Percentiles rank a stretch among this genome's conserved stretches.
These are phyloP conservation scores for Erysimum pusillum DNA, from an alignment of 441 rosid genomes.

Conservation along the genomic window DNA sequence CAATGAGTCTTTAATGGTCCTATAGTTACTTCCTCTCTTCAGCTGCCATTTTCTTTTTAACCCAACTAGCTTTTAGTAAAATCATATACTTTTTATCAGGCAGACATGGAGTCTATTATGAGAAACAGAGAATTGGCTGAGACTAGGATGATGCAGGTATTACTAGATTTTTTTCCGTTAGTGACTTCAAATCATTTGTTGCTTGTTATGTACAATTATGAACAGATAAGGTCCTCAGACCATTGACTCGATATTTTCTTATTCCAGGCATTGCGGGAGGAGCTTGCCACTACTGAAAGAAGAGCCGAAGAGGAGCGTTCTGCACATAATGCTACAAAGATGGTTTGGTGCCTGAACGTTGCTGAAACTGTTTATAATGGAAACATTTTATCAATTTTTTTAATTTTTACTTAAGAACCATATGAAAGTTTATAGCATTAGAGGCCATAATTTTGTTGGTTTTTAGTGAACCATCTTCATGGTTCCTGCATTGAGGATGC, in stretches of 20 bases:
- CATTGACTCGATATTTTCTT: constrained; percentile 41
- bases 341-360: constrained; percentile 59
- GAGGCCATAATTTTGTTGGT: too few relatives aligned
- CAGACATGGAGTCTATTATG: constrained; percentile 94
- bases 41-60: constrained; percentile 10
- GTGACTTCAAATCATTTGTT: neutral
- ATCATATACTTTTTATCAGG: constrained; percentile 59
- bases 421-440: too few relatives aligned
- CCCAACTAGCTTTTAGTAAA: constrained; percentile 19
- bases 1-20: neutral
- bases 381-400: constrained; percentile 18
- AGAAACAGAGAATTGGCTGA: constrained; percentile 97
- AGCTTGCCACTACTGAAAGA: constrained; percentile 87
- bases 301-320: constrained; percentile 96
- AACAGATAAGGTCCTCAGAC: constrained; percentile 34
- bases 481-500: too few relatives aligned
- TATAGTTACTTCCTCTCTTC: constrained; percentile 18
- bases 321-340: constrained; percentile 93
- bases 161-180: constrained; percentile 24
- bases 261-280: constrained; percentile 93
- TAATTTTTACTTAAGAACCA: too few relatives aligned
- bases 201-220: constrained; percentile 17
- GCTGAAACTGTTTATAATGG: neutral
- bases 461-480: too few relatives aligned
- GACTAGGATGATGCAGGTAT: constrained; percentile 99